phyloP scores from a whole-genome alignment of 2,329 filamentous ascomycete genomes.

The Claviceps africana region DNA sequence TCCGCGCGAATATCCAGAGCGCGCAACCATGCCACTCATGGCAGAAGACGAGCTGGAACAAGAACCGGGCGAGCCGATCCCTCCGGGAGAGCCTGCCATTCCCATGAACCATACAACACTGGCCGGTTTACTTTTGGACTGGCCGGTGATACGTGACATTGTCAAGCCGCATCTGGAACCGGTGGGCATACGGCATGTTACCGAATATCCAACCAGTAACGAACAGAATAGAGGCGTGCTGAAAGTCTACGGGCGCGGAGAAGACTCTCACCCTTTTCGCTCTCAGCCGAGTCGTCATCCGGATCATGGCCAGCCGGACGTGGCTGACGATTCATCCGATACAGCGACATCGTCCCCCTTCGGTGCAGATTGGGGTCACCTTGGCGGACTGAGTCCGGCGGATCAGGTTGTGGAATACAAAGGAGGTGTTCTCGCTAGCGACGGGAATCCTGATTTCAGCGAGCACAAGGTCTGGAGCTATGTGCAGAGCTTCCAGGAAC shows the following conservation, averaged over 20 bases:
- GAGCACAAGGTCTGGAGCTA: conserved; percentile 36
- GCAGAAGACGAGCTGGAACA: conserved; percentile 35
- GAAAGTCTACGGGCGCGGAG: conserved; percentile 64
- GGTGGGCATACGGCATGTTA: conserved; percentile 40
- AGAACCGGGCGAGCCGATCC: conserved; percentile 37
- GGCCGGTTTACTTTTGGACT: conserved; percentile 67
- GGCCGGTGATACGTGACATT: conserved; percentile 53
- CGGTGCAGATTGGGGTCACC: conserved; percentile 44
- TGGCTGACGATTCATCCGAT: conserved; percentile 35
- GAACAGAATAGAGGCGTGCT: conserved; percentile 64
- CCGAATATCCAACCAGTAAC: conserved; percentile 61
- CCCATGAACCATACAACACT: conserved; percentile 79
- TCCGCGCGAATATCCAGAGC: conserved; percentile 16
- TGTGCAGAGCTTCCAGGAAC: conserved; percentile 42
- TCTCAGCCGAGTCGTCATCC: conserved; percentile 25
- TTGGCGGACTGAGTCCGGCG: conserved; percentile 35
- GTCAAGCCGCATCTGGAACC: conserved; percentile 36
- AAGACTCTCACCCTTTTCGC: conserved; percentile 50
- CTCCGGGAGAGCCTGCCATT: conserved; percentile 52
- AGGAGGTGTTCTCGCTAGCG: conserved; percentile 22
- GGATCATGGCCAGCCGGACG: conserved; percentile 26
- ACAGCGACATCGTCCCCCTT: conserved; percentile 36
- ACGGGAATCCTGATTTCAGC: conserved; percentile 42
- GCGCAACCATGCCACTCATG: conserved; percentile 16
- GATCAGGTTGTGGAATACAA: conserved; percentile 24